Percentiles rank a stretch among this genome's conserved stretches.
Evolutionary conservation across 1,284 basidiomycete species (phyloP).

Genomic region (Rhodotorula sp.): DNA sequence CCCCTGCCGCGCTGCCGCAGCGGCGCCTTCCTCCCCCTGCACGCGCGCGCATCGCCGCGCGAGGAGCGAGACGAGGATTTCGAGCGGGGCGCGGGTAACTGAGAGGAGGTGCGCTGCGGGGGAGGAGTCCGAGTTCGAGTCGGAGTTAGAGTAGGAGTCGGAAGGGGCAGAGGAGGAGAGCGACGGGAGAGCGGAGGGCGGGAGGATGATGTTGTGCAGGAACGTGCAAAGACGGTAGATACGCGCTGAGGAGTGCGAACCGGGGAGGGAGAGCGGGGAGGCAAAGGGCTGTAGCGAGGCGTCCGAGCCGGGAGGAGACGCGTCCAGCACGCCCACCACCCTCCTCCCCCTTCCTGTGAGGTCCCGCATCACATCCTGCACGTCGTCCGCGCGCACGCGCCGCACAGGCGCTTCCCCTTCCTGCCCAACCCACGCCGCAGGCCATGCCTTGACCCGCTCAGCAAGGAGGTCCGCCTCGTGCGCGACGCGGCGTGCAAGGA

Average conservation of each 20-base stretch:
- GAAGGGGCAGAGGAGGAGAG: no score
- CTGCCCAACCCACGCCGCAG: not conserved
- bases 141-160: no score
- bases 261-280: not conserved
- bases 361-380: no score
- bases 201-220: not conserved
- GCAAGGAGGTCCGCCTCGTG: slow-evolving; percentile 23
- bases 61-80: not conserved
- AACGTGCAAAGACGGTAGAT: slow-evolving; percentile 1
- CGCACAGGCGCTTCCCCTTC: not conserved
- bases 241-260: not conserved
- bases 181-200: not conserved
- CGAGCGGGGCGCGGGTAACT: not conserved
- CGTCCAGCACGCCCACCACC: slow-evolving; percentile 9
- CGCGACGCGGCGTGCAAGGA: slow-evolving; percentile 11
- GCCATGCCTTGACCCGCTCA: slow-evolving; percentile 25
- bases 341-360: not conserved
- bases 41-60: not conserved
- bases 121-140: no score
- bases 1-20: not conserved
- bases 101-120: not conserved
- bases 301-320: not conserved
- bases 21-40: no score
- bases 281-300: not conserved
- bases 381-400: not conserved